Base-by-base conservation (phyloP, 306 rosid genomes). In the Bauhinia variegata region DNA sequence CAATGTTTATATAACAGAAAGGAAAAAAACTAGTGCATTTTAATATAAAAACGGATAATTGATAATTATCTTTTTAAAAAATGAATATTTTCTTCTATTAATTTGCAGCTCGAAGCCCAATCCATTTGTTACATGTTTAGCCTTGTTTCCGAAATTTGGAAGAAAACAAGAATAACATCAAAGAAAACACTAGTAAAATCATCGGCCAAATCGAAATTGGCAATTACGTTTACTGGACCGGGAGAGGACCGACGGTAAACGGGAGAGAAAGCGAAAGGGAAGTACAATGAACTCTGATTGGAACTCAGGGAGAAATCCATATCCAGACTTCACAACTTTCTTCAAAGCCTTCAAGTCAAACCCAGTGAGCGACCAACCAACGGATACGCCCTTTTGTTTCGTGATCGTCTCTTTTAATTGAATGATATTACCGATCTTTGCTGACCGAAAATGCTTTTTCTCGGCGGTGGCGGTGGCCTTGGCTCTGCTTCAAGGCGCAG, bases 381-480 rank as follows among this genome's bases (percentile, higher is more conserved):
- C 54, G 7, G 6, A 19, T 3, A 15, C 13, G 3, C 11, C 14
- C 7, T 13, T 43, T 9, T 12, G 18, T 39, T 4, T 67, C n/a
- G 8, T 53, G 19, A 49, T 54, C 54, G 52, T 73, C 56, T 8
- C 7, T 70, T 23, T 1, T 30, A 30, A n/a, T 67, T 81, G 83
- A 71, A 79, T 79, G 85, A 67, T 55, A 68, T 59, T 19, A 46
- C 68, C 74, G 75, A 75, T 75, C 75, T 71, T 67, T 64, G 54
- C 70, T 54, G 80, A 80, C 80, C 77, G 84, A 76, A 73, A 55
- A 85, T 84, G 85, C 60, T 76, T 73, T 15, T 76, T 66, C 63
- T 63, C 71, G 68, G 70, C 12, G 67, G 31, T 1, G 58, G 54
- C 11, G 67, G 66, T 37, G 65, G 58, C 11, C 47, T 37, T 39